Evolutionary conservation across 306 rosid species (phyloP).

Genomic region (barrel medic (Medicago truncatula)): MtrunA17r5.0-ANR NC_053045.1:58882501-58883000

Average conservation of each 20-base stretch:
- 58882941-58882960: constrained; percentile 41
- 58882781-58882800: constrained; percentile 74
- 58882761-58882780: constrained; percentile 64
- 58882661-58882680: constrained; percentile 54
- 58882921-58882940: constrained; percentile 50
- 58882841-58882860: constrained; percentile 61
- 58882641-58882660: constrained; percentile 45
- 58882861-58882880: constrained; percentile 55
- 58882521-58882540: constrained; percentile 78
- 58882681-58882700: constrained; percentile 52
- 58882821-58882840: constrained; percentile 50
- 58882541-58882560: constrained; percentile 70
- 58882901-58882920: constrained; percentile 52
- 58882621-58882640: constrained; percentile 51
- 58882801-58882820: constrained; percentile 76
- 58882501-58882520: constrained; percentile 95
- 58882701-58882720: constrained; percentile 63
- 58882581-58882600: constrained; percentile 58
- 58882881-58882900: constrained; percentile 60
- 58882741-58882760: constrained; percentile 70
- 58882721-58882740: constrained; percentile 73
- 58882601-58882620: constrained; percentile 58
- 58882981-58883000: constrained; percentile 42
- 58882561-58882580: constrained; percentile 86
- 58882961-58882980: constrained; percentile 34